phyloP scores from a whole-genome alignment of 257 asterid genomes.

The Plantago ovata region DNA sequence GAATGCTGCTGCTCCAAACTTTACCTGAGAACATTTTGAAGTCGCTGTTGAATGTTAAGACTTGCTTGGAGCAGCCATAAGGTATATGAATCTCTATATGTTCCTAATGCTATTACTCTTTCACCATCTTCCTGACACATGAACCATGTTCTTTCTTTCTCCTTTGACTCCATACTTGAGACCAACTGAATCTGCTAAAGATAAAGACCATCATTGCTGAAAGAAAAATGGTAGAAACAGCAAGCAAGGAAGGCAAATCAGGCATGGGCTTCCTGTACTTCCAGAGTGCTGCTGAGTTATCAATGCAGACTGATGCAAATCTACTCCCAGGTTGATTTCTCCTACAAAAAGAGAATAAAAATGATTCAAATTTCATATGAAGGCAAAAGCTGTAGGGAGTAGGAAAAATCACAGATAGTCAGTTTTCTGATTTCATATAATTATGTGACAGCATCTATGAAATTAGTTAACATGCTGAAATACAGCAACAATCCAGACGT shows the following conservation, averaged over 20 bases:
- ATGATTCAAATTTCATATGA: background rate
- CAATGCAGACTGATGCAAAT: conserved; percentile 70
- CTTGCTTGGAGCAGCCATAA: background rate
- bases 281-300: conserved; percentile 33
- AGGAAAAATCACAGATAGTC: background rate
- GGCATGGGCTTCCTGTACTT: conserved; percentile 27
- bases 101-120: conserved; percentile 16
- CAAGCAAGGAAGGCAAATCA: conserved; percentile 29
- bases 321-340: conserved; percentile 52
- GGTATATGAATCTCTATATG: conserved; percentile 4
- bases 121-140: conserved; percentile 27
- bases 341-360: conserved; percentile 36
- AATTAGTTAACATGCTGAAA: too few relatives aligned
- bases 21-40: background rate
- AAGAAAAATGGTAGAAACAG: conserved; percentile 38
- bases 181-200: conserved; percentile 34
- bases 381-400: background rate
- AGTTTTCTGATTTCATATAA: too few relatives aligned
- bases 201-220: conserved; percentile 31
- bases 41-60: background rate
- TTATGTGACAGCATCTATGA: too few relatives aligned
- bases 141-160: conserved; percentile 19
- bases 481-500: too few relatives aligned
- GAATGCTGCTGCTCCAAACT: background rate
- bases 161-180: conserved; percentile 24